Evolutionary conservation across 2,329 filamentous ascomycete genomes (phyloP).

Genomic region (Parascedosporium putredinis): DNA sequence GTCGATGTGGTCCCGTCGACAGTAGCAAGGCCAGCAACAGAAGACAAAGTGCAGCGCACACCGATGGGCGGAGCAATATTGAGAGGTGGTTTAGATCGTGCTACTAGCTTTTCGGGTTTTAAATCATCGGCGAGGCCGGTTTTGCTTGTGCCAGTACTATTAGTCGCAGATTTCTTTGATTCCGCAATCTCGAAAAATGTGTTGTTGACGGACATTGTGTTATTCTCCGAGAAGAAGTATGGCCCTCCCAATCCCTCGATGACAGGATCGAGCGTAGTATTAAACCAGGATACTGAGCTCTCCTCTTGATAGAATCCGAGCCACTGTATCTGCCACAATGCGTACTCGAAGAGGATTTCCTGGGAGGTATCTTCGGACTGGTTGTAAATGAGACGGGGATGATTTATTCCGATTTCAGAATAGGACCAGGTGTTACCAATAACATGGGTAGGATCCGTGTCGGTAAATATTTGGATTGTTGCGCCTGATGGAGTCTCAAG

Average conservation of each 20-base stretch:
- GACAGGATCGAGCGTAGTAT: not conserved
- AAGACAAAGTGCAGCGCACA: constrained; percentile 8
- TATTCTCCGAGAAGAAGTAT: constrained; percentile 5
- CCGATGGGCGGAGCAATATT: constrained; percentile 7
- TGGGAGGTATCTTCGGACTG: no score
- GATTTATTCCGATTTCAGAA: not conserved
- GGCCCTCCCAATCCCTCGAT: constrained; percentile 7
- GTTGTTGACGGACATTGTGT: not conserved
- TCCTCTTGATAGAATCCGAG: not conserved
- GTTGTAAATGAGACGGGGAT: no score
- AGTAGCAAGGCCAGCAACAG: constrained; percentile 5
- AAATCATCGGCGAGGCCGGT: not conserved
- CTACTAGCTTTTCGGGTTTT: not conserved
- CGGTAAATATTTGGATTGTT: not conserved
- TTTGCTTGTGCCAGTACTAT: not conserved
- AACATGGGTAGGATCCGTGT: not conserved
- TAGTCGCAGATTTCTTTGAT: not conserved
- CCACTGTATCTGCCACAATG: constrained; percentile 8
- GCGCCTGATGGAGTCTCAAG: not conserved
- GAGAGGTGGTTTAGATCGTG: not conserved
- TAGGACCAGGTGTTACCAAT: not conserved
- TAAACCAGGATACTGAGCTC: not conserved
- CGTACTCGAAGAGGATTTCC: constrained; percentile 11
- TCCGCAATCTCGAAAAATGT: constrained; percentile 9
- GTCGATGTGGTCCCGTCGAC: constrained; percentile 6